Evolutionary conservation across 805 yeast species (phyloP), one percentile per base, ranked within the genome.

Genomic region (Yarrowia sp.): DNA sequence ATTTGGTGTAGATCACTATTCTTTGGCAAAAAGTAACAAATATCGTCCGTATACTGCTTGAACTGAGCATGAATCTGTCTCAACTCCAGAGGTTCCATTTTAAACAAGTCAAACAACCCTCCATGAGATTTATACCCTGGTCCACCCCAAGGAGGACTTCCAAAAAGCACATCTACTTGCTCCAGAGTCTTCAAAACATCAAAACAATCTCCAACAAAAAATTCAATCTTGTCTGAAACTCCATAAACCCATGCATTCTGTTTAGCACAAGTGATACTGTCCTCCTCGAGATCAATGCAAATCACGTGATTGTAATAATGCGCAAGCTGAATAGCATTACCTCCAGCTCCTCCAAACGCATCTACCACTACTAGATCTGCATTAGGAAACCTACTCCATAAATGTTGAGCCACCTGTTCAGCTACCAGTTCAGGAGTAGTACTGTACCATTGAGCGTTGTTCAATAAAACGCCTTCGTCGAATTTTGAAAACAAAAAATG

Each of bases 111-210:
- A 69, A 69, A 71, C 11, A 55, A 10, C 4, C 60, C 61, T 9
- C 43, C 55, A 2, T 66, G 33, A 4, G 60, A 36, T 8, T 58
- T 44, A 39, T 89, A 90, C 1, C 75, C 72, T 0, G 90, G 88
- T 0, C 96, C 96, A 38, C 96, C 96, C 96, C 96, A 90, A 0
- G 96, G 96, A 0, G 96, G 96, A 2, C 93, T 87, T 8, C 84
- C 81, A 75, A 88, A 89, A 4, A 85, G 78, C 50, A 87, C 77
- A 68, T 84, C 88, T 42, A 82, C 78, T 28, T 45, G 60, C 36
- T 55, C 17, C 2, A 22, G 11, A 13, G 32, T 22, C 45, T 13
- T n/a, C 17, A 39, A 58, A 11, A 80, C 65, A 28, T 76, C 71
- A 33, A 74, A 73, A 81, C 86, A 87, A 67, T 85, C 86, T 1